Evolutionary conservation across 768 basidiomycete genomes (phyloP).

Genomic region (Kwoniella dendrophila): DNA sequence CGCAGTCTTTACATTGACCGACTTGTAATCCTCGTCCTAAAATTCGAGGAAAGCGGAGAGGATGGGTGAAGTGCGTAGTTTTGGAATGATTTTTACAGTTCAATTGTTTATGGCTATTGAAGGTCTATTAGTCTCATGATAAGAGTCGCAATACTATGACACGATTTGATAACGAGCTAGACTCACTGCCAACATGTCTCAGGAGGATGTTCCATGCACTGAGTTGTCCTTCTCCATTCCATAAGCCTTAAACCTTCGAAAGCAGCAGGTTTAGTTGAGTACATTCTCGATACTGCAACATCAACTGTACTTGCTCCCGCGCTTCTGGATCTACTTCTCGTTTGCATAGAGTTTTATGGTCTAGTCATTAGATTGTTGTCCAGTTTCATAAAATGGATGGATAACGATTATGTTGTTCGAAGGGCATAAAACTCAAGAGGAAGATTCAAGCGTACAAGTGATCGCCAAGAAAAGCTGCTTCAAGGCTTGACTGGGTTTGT

Average conservation of each 20-base stretch:
- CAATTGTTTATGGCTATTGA: background rate
- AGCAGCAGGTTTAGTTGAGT: background rate
- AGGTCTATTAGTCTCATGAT: no score
- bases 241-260: conserved; percentile 1
- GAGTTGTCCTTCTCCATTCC: background rate
- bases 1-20: background rate
- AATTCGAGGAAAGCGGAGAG: background rate
- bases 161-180: background rate
- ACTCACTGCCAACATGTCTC: conserved; percentile 9
- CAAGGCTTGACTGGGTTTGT: no score
- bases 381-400: no score
- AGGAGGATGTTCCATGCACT: background rate
- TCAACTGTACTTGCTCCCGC: background rate
- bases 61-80: background rate
- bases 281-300: background rate
- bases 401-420: no score
- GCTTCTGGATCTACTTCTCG: background rate
- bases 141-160: background rate
- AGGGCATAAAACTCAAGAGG: no score
- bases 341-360: no score
- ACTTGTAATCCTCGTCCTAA: background rate
- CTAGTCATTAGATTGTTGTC: no score
- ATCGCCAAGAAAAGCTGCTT: no score
- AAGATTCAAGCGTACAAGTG: no score
- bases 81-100: background rate